Percentiles rank a stretch among this genome's conserved stretches.
Conservation (phyloP, 2,329 filamentous ascomycete species). For the Fusarium verticillioides region DNA sequence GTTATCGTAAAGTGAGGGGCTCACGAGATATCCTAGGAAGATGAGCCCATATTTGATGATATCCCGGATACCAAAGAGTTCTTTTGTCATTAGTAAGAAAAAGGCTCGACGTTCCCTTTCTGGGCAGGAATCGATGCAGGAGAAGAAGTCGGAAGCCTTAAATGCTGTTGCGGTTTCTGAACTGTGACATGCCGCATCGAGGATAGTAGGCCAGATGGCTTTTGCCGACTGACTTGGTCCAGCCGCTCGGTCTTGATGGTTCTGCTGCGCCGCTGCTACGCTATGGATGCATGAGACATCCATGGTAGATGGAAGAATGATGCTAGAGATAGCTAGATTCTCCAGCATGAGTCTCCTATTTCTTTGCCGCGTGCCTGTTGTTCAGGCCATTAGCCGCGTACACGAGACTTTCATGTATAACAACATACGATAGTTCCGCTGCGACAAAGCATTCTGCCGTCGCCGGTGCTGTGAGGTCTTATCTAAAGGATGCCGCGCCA, state of each 20-base stretch:
- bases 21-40: background rate
- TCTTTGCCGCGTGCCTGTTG: background rate
- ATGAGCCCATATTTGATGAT: background rate
- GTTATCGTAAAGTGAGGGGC: background rate
- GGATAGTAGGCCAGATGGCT: background rate
- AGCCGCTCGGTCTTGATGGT: background rate
- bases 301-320: background rate
- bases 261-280: background rate
- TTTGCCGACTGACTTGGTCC: background rate
- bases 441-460: background rate
- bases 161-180: background rate
- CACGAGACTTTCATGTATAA: background rate
- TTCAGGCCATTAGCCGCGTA: background rate
- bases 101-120: background rate
- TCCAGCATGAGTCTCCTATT: background rate
- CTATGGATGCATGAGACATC: background rate
- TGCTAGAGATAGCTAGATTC: background rate
- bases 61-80: background rate
- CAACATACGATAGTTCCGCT: background rate
- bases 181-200: background rate
- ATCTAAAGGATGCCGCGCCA: accelerated
- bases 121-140: background rate
- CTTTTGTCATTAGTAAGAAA: background rate
- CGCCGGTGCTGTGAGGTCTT: background rate
- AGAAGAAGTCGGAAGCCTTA: background rate